Base-by-base conservation (phyloP, 176 grass and related monocot species). In the Pharus latifolius region DNA sequence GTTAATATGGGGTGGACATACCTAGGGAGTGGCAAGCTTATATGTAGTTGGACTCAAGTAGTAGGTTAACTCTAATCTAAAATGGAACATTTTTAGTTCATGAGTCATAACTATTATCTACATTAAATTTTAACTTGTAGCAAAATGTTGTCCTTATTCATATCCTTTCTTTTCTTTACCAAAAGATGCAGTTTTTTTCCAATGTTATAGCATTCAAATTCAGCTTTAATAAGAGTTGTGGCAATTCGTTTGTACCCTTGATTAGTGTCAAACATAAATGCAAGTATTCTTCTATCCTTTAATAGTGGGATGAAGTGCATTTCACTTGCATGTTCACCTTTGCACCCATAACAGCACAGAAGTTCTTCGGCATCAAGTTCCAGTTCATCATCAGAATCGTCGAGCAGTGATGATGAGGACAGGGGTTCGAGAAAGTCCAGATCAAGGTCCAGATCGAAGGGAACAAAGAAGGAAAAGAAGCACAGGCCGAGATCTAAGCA, bases 381-480 rank as follows among this genome's bases (percentile, higher is more conserved):
- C 10, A 86, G 80, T 72, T 91, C 74, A 50, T 89, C 88, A 22
- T 83, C 90, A 56, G 87, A 95, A 71, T 88, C 76, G 41, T 95
- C 90, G 72, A 88, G 90, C 50, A 84, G 90, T 7, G 93, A 92
- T 52, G 87, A 90, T 6, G 84, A 95, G 23, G 84, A 62, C 30
- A 88, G 84, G 54, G 82, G 52, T 63, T 86, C 87, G 19, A 99
- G 67, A 75, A 99, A 86, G 47, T 95, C 90, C 7, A 85, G 85
- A 35, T 86, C 92, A 30, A 78, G 78, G 0, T 96, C 82, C 1
- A 99, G 79, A 67, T 91, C 87, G 14, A 99, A 91, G 82, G 73
- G 76, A 76, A 50, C 43, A 56, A 99, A 86, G 81, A 95, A 88
- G 73, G 88, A 91, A 56, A 95, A 91, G 69, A 99, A 91, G 84